A percentile compares a stretch with the other conserved stretches of the same genome.
phyloP scores from a whole-genome alignment of 805 yeast species.

The Metschnikowia noctiluminum region DNA sequence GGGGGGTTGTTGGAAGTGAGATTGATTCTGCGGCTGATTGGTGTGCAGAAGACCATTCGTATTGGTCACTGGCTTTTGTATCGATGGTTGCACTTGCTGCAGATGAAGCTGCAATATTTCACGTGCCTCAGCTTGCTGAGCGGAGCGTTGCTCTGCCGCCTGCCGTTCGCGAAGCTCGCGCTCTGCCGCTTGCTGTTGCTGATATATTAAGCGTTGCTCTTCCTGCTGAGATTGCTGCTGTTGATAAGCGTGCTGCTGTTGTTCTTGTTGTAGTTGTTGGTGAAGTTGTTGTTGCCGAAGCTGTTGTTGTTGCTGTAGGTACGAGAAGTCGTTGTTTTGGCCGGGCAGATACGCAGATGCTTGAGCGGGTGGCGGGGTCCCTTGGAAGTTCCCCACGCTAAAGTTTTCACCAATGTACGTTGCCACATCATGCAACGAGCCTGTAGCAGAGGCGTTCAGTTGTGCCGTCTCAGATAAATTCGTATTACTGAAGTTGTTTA shows the following conservation, averaged over 20 bases:
- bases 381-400: conserved; percentile 8
- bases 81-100: conserved; percentile 11
- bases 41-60: conserved; percentile 4
- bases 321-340: conserved; percentile 1
- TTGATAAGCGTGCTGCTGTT: conserved; percentile 19
- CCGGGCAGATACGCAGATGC: conserved; percentile 7
- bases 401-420: conserved; percentile 4
- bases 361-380: conserved; percentile 8
- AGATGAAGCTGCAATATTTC: conserved; percentile 3
- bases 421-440: conserved; percentile 9
- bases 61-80: conserved; percentile 5
- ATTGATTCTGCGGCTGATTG: conserved; percentile 9
- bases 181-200: conserved; percentile 15
- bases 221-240: conserved; percentile 9
- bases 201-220: conserved; percentile 9
- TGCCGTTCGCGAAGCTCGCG: conserved; percentile 8
- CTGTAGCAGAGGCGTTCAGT: conserved; percentile 16
- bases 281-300: conserved; percentile 24
- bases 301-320: conserved; percentile 5
- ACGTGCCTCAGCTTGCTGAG: conserved; percentile 6
- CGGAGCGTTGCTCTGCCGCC: conserved; percentile 15
- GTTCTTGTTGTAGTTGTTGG: conserved; percentile 23
- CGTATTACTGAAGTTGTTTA: conserved; percentile 38
- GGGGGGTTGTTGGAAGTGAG: conserved; percentile 13
- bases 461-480: conserved; percentile 36